Conservation (phyloP, 1,284 basidiomycete genomes). For the Spongiforma sp. region DNA sequence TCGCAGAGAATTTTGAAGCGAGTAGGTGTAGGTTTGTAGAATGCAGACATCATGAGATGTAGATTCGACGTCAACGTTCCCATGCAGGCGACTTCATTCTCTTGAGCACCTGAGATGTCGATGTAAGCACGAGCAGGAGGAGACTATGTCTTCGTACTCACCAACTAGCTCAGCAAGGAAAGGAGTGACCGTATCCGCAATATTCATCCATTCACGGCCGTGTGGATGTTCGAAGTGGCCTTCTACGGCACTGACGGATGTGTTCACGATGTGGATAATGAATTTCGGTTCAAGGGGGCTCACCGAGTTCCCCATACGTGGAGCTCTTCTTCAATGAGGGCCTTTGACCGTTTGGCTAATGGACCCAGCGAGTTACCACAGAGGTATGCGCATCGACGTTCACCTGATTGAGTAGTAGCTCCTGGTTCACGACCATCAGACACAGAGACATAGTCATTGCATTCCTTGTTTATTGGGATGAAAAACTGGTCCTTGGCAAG, state of each 20-base stretch:
- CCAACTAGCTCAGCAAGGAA: slow-evolving; percentile 87
- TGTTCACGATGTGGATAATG: slow-evolving; percentile 7
- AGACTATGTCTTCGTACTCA: too few relatives aligned
- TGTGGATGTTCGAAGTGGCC: slow-evolving; percentile 94
- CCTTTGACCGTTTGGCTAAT: slow-evolving; percentile 74
- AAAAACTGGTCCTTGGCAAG: slow-evolving; percentile 61
- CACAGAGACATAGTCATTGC: slow-evolving; percentile 53
- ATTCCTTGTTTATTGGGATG: slow-evolving; percentile 62
- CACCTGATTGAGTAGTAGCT: slow-evolving; percentile 40
- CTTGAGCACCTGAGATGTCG: slow-evolving; percentile 70
- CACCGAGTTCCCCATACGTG: slow-evolving; percentile 87
- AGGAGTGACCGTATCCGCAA: slow-evolving; percentile 76
- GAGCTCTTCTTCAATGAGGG: slow-evolving; percentile 85
- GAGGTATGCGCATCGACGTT: slow-evolving; percentile 78
- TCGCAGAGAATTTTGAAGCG: slow-evolving; percentile 98
- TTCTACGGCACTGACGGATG: slow-evolving; percentile 73
- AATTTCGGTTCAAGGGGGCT: slow-evolving; percentile 26
- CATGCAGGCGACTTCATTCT: slow-evolving; percentile 93
- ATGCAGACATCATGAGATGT: slow-evolving; percentile 92
- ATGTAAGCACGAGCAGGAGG: slow-evolving; percentile 22
- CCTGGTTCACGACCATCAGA: slow-evolving; percentile 38
- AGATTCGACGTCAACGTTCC: slow-evolving; percentile 94
- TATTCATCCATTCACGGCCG: slow-evolving; percentile 83
- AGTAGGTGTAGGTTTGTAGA: slow-evolving; percentile 86
- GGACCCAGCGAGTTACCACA: slow-evolving; percentile 97